Evolutionary conservation across 345 rosid genomes (phyloP).

Genomic region (Theobroma cacao): DNA sequence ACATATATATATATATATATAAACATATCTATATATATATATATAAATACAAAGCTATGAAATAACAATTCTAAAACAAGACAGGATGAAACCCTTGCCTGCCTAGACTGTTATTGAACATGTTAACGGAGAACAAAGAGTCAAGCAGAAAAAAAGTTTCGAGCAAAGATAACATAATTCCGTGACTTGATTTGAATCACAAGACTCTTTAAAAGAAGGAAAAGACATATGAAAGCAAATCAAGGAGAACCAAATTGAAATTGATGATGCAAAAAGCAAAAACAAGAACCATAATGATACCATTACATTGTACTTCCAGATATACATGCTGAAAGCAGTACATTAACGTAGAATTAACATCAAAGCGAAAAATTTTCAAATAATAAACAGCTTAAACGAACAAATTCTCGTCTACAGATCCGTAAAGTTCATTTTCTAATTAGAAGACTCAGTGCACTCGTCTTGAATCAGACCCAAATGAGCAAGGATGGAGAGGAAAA

Average conservation of each 20-base stretch:
- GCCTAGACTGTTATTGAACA: not conserved
- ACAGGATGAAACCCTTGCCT: not conserved
- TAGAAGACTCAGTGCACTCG: not conserved
- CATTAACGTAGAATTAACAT: not conserved
- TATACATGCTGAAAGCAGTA: not conserved
- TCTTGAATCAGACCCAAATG: not conserved
- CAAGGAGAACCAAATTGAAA: not conserved
- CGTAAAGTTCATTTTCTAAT: not conserved
- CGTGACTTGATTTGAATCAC: not conserved
- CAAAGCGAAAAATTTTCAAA: not conserved
- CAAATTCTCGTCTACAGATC: constrained; percentile 1
- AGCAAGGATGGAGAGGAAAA: too few relatives aligned
- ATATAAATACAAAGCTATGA: not conserved
- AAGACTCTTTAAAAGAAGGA: not conserved
- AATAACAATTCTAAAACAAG: not conserved
- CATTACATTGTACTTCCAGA: not conserved
- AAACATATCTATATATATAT: too few relatives aligned
- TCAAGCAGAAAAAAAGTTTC: not conserved
- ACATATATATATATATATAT: too few relatives aligned
- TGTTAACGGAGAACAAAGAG: not conserved
- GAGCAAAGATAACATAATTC: not conserved
- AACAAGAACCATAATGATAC: not conserved
- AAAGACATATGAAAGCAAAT: not conserved
- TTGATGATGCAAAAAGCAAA: not conserved
- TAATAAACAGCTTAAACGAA: not conserved